Evolutionary conservation across 441 rosid species (phyloP).

Genomic region (Sinapis alba): DNA sequence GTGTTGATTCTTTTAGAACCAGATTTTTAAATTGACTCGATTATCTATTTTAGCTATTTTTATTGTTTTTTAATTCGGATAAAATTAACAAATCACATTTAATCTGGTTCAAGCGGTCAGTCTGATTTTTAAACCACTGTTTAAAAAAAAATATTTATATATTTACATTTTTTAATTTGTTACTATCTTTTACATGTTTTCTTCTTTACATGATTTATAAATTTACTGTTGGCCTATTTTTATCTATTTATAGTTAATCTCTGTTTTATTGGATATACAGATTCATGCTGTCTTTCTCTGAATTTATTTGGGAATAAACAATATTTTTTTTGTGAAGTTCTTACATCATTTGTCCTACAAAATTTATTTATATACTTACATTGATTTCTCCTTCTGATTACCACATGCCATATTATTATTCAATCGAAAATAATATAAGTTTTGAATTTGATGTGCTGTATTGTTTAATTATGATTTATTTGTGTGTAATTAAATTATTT

Average conservation of each 20-base stretch:
- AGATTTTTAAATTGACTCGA: too few species aligned
- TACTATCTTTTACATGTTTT: neutral
- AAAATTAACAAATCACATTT: too few species aligned
- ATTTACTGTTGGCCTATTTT: neutral
- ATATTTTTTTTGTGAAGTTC: neutral
- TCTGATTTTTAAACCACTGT: too few species aligned
- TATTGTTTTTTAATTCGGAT: too few species aligned
- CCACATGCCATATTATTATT: neutral
- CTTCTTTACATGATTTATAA: neutral
- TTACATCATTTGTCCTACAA: neutral
- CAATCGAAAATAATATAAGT: neutral
- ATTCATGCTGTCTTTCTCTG: neutral
- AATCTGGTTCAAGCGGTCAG: too few species aligned
- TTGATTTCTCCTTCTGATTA: neutral
- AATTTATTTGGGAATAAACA: neutral
- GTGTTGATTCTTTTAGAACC: too few species aligned
- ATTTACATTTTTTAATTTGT: neutral
- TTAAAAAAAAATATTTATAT: too few species aligned
- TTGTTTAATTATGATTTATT: neutral
- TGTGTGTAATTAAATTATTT: slow-evolving; percentile 5
- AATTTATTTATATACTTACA: neutral
- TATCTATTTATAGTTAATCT: neutral
- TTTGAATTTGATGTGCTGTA: neutral
- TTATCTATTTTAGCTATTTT: too few species aligned
- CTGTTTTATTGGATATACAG: neutral